Percentiles rank a stretch among this genome's conserved stretches.
Evolutionary conservation across 2,329 filamentous ascomycete species (phyloP).

Genomic region (Meredithiella fracta): DNA sequence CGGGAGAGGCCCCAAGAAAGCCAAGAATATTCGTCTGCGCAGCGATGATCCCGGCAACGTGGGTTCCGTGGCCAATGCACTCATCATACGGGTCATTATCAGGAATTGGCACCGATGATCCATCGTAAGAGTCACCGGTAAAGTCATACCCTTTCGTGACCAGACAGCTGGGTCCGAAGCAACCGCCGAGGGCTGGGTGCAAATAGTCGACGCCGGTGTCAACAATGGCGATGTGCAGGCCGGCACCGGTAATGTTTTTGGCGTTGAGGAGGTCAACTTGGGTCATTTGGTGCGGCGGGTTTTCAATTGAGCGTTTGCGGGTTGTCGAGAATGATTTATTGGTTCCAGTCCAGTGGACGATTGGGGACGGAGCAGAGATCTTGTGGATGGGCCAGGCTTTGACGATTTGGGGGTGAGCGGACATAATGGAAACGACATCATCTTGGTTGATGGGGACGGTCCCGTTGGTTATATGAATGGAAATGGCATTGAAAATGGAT

Average conservation of each 20-base stretch:
- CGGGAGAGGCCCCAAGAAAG: conserved; percentile 17
- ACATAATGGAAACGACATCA: not conserved
- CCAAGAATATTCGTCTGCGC: conserved; percentile 11
- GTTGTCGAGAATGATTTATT: not conserved
- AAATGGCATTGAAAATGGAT: not conserved
- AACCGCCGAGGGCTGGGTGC: conserved; percentile 46
- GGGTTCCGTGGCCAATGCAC: conserved; percentile 22
- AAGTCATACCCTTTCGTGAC: conserved; percentile 44
- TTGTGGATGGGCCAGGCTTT: not conserved
- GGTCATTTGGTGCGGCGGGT: not conserved
- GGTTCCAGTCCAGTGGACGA: not conserved
- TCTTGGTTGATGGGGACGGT: not conserved
- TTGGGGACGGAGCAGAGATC: not conserved
- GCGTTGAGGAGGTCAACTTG: conserved; percentile 23
- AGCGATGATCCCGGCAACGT: conserved; percentile 20
- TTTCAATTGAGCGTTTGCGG: not conserved
- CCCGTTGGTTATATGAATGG: not conserved
- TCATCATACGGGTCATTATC: conserved; percentile 18
- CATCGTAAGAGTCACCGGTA: conserved; percentile 37
- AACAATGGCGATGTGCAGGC: conserved; percentile 27
- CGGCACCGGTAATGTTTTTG: conserved; percentile 24
- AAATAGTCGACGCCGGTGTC: conserved; percentile 37
- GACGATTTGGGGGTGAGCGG: not conserved
- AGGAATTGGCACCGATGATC: conserved; percentile 20
- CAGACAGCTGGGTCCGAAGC: conserved; percentile 42